Evolutionary conservation across 2,329 filamentous ascomycete genomes (phyloP).

Genomic region (Davidsoniella neocaledoniae): DNA sequence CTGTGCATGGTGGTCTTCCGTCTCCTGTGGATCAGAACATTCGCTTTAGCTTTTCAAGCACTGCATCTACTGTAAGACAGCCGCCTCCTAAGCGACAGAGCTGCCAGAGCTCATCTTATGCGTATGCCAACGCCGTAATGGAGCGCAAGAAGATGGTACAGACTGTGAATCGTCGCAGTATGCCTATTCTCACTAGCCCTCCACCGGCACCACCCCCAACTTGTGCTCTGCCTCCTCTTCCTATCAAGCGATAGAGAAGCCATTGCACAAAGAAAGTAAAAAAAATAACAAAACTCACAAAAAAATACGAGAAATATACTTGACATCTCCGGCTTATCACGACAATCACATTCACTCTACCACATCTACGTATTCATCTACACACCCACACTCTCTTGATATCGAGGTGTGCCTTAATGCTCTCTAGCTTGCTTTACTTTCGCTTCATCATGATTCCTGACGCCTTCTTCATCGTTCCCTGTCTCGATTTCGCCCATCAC

Average conservation of each 20-base stretch:
- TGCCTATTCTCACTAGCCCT: conserved; percentile 33
- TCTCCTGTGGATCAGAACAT: neutral
- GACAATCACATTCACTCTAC: too few species aligned
- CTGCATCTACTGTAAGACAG: too few species aligned
- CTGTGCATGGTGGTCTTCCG: conserved; percentile 3
- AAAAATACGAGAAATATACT: too few species aligned
- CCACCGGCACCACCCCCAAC: conserved; percentile 38
- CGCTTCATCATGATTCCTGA: neutral
- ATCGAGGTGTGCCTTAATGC: neutral
- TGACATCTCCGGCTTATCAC: too few species aligned
- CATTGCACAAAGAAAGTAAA: too few species aligned
- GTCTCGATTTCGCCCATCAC: neutral
- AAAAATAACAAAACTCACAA: too few species aligned
- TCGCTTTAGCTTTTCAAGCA: too few species aligned
- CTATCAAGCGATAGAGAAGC: conserved; percentile 18
- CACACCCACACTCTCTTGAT: too few species aligned
- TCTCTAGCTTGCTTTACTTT: neutral
- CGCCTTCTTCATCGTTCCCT: neutral
- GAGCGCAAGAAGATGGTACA: neutral
- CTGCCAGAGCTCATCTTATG: too few species aligned
- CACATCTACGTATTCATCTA: too few species aligned
- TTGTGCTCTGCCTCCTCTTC: conserved; percentile 37
- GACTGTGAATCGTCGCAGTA: conserved; percentile 27
- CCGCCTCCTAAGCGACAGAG: too few species aligned
- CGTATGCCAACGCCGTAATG: too few species aligned